Percentiles rank a stretch among this genome's conserved stretches.
Conservation (phyloP, 2,329 filamentous ascomycete species). For the Neocucurbitaria cava region DNA sequence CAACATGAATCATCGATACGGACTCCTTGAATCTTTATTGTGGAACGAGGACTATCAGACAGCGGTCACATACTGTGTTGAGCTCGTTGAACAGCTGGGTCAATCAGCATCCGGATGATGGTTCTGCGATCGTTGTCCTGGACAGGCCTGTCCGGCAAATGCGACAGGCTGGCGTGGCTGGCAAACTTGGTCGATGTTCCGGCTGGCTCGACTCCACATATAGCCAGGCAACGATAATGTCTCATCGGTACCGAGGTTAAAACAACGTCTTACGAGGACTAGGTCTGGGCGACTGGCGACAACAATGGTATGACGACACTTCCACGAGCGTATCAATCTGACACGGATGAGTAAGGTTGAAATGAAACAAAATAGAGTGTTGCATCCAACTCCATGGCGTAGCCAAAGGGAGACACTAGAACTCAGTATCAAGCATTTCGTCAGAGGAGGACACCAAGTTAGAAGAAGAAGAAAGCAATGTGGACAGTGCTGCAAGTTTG, state of each 20-base stretch:
- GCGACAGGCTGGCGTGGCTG: not conserved
- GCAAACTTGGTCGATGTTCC: not conserved
- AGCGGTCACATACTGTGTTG: not conserved
- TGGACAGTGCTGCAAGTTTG: not conserved
- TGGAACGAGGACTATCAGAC: not conserved
- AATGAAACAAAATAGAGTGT: no score
- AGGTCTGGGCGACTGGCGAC: not conserved
- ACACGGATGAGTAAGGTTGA: not conserved
- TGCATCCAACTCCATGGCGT: no score
- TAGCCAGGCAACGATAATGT: not conserved
- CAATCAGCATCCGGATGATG: not conserved
- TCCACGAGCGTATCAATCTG: not conserved
- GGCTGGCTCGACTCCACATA: not conserved
- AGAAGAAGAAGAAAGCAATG: not conserved
- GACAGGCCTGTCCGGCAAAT: not conserved
- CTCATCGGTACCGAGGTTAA: not conserved
- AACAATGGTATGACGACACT: not conserved
- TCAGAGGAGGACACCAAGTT: not conserved
- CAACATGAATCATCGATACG: no score
- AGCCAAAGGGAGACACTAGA: not conserved
- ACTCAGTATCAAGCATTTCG: no score
- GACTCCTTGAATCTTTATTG: no score
- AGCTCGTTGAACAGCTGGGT: no score
- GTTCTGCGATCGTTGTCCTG: not conserved
- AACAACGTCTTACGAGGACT: not conserved